Base-by-base conservation (phyloP, 1,284 basidiomycete genomes). In the Austroboletus novae-zelandiae region DNA sequence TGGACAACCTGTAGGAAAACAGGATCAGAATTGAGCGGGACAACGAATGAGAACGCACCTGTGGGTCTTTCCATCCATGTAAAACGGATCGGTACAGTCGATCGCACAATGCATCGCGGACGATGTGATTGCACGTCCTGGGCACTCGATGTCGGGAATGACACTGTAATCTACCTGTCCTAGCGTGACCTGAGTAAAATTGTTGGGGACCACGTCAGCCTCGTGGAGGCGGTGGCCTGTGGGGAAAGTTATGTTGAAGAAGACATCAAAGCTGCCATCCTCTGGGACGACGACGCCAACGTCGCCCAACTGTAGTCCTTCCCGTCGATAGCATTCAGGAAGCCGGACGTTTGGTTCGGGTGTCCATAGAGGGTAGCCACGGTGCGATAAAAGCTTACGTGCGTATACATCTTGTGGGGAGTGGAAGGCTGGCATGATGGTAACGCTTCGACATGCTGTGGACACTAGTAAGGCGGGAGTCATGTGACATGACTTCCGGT, bases 301-400 rank as follows among this genome's bases (percentile, higher is more conserved):
- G 47, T 68, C 65, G 9, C 66, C 61, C 14, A 67, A 65, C 20
- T 37, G 48, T 17, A 61, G 50, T 32, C 35, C 56, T 43, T 41
- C 49, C 37, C 11, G 48, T 40, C 58, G 58, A 25, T 55, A 51
- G 3, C 31, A 32, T 14, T 14, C 31, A 10, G 31, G 31, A 32
- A 32, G 31, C 31, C 14, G 10, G 31, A 32, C 6, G 31, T 14
- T 14, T 32, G 31, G 31, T 32, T 32, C 31, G 31, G 31, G 31
- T 9, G 31, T 32, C 31, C 31, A 32, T 32, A 32, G 31, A 14
- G 31, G 31, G 14, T 32, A 32, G 14, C 31, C 31, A 32, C 14
- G 31, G 14, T 32, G 31, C 31, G 31, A 32, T 32, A 32, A 14
- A 14, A 32, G 3, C 6, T 32, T 32, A 9, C 31, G 31, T 6